phyloP scores from a whole-genome alignment of 2,329 filamentous ascomycete genomes.

The Aspergillus sp. region DNA sequence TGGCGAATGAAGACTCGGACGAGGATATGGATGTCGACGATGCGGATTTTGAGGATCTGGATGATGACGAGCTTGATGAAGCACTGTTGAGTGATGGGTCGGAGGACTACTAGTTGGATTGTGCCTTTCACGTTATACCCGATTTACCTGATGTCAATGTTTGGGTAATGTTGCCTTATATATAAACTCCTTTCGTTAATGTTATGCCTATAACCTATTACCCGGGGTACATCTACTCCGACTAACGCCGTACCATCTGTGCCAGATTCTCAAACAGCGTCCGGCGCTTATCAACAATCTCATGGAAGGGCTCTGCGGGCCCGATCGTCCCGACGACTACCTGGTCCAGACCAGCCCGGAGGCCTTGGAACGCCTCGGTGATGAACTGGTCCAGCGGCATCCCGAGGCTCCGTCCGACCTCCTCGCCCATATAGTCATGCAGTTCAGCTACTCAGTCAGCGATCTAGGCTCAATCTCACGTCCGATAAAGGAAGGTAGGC shows the following conservation, averaged over 20 bases:
- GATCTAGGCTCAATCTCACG: background rate
- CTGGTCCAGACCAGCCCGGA: slow-evolving; percentile 44
- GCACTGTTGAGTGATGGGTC: slow-evolving; percentile 6
- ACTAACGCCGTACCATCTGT: slow-evolving; percentile 1
- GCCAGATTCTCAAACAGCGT: slow-evolving; percentile 14
- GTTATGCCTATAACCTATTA: no score
- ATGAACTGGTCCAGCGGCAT: slow-evolving; percentile 50
- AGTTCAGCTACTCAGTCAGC: slow-evolving; percentile 43
- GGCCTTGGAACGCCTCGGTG: slow-evolving; percentile 45
- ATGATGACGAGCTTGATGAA: slow-evolving; percentile 6
- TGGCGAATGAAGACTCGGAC: slow-evolving; percentile 8
- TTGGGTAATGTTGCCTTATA: background rate
- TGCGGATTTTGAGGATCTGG: background rate
- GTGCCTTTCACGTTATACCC: background rate
- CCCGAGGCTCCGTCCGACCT: slow-evolving; percentile 44
- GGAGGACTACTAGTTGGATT: slow-evolving; percentile 4
- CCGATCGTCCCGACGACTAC: slow-evolving; percentile 38
- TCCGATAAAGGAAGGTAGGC: background rate
- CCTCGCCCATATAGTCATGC: slow-evolving; percentile 48
- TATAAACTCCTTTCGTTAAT: no score
- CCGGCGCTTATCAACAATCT: slow-evolving; percentile 32
- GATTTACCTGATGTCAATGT: background rate
- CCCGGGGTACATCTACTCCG: background rate
- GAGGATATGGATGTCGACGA: background rate
- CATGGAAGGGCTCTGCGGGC: slow-evolving; percentile 28